Conservation (phyloP, 257 asterid species). For the Nicotiana obtusifolia region DNA sequence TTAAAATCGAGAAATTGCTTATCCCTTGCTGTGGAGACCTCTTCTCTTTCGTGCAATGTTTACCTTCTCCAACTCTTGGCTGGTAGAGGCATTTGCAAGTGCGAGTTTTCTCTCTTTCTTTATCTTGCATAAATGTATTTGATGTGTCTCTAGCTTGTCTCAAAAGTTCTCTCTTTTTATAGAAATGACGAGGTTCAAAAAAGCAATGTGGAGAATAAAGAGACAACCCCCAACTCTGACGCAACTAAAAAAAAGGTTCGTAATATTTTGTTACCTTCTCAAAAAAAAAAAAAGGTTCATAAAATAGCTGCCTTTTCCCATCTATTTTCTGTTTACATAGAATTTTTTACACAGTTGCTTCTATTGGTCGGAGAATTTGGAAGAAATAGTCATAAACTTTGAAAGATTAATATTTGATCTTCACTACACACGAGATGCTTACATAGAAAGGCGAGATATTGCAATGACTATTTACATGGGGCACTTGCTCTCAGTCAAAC, state of each 20-base stretch:
- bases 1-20: not conserved
- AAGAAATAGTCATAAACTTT: not conserved
- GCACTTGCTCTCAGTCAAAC: not conserved
- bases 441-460: not conserved
- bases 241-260: conserved; percentile 48
- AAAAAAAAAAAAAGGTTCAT: conserved; percentile 39
- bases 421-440: not conserved
- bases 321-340: not conserved
- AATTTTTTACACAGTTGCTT: not conserved
- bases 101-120: not conserved
- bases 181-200: conserved; percentile 43
- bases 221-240: conserved; percentile 24
- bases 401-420: not conserved
- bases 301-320: not conserved
- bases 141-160: conserved; percentile 9
- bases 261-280: not conserved
- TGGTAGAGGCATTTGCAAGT: conserved; percentile 6
- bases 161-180: conserved; percentile 17
- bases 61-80: not conserved
- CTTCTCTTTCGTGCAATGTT: not conserved
- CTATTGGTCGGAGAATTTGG: conserved; percentile 6
- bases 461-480: not conserved
- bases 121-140: not conserved
- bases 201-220: conserved; percentile 29
- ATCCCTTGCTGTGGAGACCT: not conserved